Evolutionary conservation across 2,329 filamentous ascomycete genomes (phyloP).

Genomic region (Mycocentrospora acerina): DNA sequence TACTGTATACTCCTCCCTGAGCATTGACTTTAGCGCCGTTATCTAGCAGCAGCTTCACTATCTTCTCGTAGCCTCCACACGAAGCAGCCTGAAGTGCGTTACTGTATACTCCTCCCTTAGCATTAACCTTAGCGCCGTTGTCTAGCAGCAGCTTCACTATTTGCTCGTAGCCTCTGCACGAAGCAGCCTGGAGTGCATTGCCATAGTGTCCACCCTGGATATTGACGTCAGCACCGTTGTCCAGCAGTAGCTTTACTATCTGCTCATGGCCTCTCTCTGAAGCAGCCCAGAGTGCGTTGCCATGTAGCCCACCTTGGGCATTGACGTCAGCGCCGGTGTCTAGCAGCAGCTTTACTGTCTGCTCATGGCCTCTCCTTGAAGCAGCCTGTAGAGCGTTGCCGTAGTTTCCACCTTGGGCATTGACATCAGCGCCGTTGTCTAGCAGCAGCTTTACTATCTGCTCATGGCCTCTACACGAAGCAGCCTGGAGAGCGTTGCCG

Average conservation of each 20-base stretch:
- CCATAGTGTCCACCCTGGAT: neutral
- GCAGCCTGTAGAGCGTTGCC: neutral
- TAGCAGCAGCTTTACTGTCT: neutral
- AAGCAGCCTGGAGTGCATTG: neutral
- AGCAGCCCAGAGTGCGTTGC: neutral
- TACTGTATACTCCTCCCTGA: neutral
- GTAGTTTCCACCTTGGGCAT: neutral
- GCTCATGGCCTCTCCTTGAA: neutral
- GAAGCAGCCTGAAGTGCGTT: neutral
- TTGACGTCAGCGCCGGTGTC: neutral
- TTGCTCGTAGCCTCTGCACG: neutral
- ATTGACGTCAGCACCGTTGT: neutral
- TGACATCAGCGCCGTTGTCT: neutral
- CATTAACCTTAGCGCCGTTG: neutral
- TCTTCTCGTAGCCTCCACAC: neutral
- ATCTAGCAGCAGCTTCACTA: neutral
- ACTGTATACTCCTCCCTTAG: neutral
- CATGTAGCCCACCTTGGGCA: neutral
- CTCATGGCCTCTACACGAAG: no score
- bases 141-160: neutral
- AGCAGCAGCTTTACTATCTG: neutral
- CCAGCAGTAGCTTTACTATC: neutral
- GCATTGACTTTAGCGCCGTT: neutral
- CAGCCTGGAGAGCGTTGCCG: no score
- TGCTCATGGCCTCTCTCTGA: no score